Evolutionary conservation across 2,329 filamentous ascomycete genomes (phyloP), one percentile per base, ranked within the genome.

Genomic region (Clonostachys chloroleuca): DNA sequence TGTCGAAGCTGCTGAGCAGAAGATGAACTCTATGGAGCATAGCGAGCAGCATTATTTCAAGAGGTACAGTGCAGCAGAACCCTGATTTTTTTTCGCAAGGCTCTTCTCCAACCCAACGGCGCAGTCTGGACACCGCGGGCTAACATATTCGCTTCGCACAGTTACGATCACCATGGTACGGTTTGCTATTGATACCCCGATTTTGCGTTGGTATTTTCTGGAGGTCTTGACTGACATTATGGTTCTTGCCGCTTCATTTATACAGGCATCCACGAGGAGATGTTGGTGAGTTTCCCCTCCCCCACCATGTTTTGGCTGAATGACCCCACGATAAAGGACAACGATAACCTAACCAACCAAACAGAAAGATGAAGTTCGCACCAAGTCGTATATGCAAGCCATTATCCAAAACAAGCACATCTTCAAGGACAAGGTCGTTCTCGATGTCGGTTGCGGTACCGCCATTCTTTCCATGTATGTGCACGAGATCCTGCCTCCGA

Each of bases 11-110:
- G 80, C 80, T 43, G 81, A 84, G 72, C 66, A 78, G 64, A 74
- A 75, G 69, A 78, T 88, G 69, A 83, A 85, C 65, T 68, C 74
- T 59, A 85, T 96, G 80, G 87, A 89, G 66, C 92, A 96, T 74
- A 94, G 92, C 54, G 94, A 99, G 78, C 91, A 95, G 70, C 94
- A 97, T 72, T 99, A 97, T 78, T 97, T 97, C 77, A 97, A 96
- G 75, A 96, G 91, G 92, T 39, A 45, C 34, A 47, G 33, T 43
- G 39, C 48, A 30, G 24, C 24, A 30, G 24, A 30, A 30, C 24
- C 24, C 24, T 30, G 24, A 30, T 30, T 30, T 30, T 30, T 30
- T 30, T 30, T 30, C 24, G 24, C 24, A 30, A 30, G 24, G 9
- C 24, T 9, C 24, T 30, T 30, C 8, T 6, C 24, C 24, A 30